Percentiles rank a stretch among this genome's conserved stretches.
Evolutionary conservation across 352 stramenopile species (phyloP).

Genomic region (Pythium myriotylum): DNA sequence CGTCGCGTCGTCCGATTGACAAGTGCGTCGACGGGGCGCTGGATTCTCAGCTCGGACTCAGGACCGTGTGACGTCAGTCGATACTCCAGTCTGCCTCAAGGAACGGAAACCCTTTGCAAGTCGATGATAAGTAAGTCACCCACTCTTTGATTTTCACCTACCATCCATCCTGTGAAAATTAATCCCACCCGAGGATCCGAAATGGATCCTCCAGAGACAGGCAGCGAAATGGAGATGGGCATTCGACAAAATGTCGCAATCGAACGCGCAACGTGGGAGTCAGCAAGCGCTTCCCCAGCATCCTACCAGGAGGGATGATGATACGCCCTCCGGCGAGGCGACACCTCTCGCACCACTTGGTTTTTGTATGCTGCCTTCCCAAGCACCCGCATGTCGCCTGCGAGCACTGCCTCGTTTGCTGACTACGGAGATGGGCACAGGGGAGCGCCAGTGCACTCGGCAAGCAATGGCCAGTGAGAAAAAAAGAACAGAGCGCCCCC

Average conservation of each 20-base stretch:
- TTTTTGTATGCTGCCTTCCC: slow-evolving; percentile 5
- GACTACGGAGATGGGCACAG: slow-evolving; percentile 24
- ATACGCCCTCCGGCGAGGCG: neutral
- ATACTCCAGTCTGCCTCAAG: neutral
- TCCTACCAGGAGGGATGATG: slow-evolving; percentile 7
- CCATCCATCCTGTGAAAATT: neutral
- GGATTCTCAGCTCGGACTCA: slow-evolving; percentile 16
- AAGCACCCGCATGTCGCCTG: slow-evolving; percentile 19
- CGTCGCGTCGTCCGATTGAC: too few species aligned
- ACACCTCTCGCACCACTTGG: neutral
- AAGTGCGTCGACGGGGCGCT: slow-evolving; percentile 4
- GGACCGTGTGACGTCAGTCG: slow-evolving; percentile 19
- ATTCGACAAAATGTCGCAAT: slow-evolving; percentile 18
- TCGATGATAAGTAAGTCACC: neutral
- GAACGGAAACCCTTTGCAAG: slow-evolving; percentile 6
- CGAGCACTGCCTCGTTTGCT: slow-evolving; percentile 11
- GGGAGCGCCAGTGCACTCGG: slow-evolving; percentile 4
- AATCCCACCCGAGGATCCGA: neutral
- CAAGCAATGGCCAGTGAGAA: neutral
- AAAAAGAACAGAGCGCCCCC: slow-evolving; percentile 6
- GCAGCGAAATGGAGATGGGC: slow-evolving; percentile 5
- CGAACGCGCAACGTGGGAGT: slow-evolving; percentile 7
- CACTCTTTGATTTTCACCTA: neutral
- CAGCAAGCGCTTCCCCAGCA: neutral
- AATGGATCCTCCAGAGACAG: slow-evolving; percentile 12